Conservation (phyloP, 2,329 filamentous ascomycete genomes). For the Colletotrichum viniferum region DNA sequence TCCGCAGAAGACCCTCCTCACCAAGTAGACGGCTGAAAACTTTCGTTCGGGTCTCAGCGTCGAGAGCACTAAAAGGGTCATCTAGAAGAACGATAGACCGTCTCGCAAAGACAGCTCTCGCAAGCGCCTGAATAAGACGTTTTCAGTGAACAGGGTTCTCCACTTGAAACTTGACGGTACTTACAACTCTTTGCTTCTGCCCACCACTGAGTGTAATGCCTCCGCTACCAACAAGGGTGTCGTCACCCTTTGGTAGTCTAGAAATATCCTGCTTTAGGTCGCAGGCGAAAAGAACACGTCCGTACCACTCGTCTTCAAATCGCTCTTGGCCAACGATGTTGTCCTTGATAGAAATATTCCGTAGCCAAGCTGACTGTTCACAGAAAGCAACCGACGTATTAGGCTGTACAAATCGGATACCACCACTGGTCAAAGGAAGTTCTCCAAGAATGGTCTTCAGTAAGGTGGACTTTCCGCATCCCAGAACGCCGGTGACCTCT, state of each 20-base stretch:
- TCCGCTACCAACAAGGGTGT: constrained; percentile 16
- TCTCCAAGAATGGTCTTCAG: constrained; percentile 28
- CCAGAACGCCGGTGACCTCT: constrained; percentile 1
- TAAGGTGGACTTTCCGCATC: constrained; percentile 22
- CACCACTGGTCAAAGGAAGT: neutral
- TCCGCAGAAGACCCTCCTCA: constrained; percentile 18
- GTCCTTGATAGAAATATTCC: constrained; percentile 23
- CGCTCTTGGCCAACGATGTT: constrained; percentile 21
- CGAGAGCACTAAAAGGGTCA: constrained; percentile 7
- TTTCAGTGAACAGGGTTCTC: neutral
- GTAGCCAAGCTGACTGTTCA: constrained; percentile 25
- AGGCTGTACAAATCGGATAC: neutral
- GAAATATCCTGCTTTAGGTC: constrained; percentile 18
- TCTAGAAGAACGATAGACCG: neutral
- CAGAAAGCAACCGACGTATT: constrained; percentile 16
- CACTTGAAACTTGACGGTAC: neutral
- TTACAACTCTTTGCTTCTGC: constrained; percentile 27
- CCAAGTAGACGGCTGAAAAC: constrained; percentile 24
- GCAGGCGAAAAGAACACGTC: constrained; percentile 27
- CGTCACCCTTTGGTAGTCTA: constrained; percentile 21
- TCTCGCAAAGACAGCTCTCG: neutral
- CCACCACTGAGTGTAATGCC: constrained; percentile 24
- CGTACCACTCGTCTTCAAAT: constrained; percentile 34
- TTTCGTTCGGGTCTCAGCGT: constrained; percentile 8
- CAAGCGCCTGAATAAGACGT: neutral